Percentiles rank a stretch among this genome's conserved stretches.
phyloP scores from a whole-genome alignment of 2,329 filamentous ascomycete species.

The Hymenoscyphus repandus region DNA sequence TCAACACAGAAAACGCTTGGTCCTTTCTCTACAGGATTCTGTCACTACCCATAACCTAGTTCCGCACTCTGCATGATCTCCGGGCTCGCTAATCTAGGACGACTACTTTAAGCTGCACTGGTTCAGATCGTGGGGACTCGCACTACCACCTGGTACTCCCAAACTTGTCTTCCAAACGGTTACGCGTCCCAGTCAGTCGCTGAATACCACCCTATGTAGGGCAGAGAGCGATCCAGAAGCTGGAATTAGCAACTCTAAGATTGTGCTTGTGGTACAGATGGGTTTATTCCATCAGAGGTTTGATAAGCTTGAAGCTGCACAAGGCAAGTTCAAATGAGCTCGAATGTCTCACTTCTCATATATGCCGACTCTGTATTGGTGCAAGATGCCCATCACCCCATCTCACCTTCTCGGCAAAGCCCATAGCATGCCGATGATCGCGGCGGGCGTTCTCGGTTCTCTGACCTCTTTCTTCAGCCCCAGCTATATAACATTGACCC shows the following conservation, averaged over 20 bases:
- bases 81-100: too few relatives aligned
- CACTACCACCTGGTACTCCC: not conserved
- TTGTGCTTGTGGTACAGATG: not conserved
- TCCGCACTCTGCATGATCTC: too few relatives aligned
- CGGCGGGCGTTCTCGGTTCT: conserved; percentile 2
- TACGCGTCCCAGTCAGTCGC: not conserved
- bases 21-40: too few relatives aligned
- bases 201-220: not conserved
- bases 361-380: too few relatives aligned
- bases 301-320: not conserved
- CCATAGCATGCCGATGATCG: conserved; percentile 3
- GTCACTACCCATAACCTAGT: too few relatives aligned
- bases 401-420: not conserved
- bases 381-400: not conserved
- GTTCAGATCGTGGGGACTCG: too few relatives aligned
- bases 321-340: too few relatives aligned
- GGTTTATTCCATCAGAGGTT: not conserved
- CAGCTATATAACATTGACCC: conserved; percentile 24
- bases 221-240: too few relatives aligned
- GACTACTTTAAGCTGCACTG: too few relatives aligned
- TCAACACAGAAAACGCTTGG: too few relatives aligned
- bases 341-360: too few relatives aligned
- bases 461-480: conserved; percentile 9
- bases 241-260: too few relatives aligned
- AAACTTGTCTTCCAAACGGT: not conserved